Base-by-base conservation (phyloP, 1,284 basidiomycete species). In the Boletus semigastroideus region DNA sequence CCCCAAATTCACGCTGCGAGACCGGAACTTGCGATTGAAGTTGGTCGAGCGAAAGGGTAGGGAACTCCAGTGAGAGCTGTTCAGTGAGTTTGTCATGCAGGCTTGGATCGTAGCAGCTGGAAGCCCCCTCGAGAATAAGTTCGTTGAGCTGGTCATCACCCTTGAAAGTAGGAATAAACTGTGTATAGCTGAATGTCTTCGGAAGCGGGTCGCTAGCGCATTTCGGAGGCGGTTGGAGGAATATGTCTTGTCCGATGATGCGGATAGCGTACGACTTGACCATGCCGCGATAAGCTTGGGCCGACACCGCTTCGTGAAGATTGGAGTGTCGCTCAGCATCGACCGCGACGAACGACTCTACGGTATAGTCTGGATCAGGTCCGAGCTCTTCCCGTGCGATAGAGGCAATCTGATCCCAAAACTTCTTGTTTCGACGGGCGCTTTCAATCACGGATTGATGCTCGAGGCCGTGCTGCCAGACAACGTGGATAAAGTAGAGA, bases 391-490 rank as follows among this genome's bases (percentile, higher is more conserved):
- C 76, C 46, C 76, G 77, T 7, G 83, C 76, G 36, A 93, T 77
- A 16, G 74, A 74, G 1, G 78, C 77, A 10, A 94, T 68, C 27
- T 77, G 74, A 10, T 77, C 72, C 86, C 90, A 93, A 55, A 93
- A 83, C 17, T 70, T 72, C 0, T 73, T 60, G 55, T 87, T 78
- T 16, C 74, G 68, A 17, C 86, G 80, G 7, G 85, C 70, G 2
- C 75, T 61, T 22, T 83, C 78, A 42, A 94, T 74, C 0, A 78
- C 73, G 0, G 74, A 60, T 51, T 80, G 83, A 65, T 93, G 90
- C 61, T 94, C 91, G 46, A 87, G 74, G 8, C 83, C 87, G 61
- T 92, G 91, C 59, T 86, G 81, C 90, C 91, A 95, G 1, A 92
- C 86, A 10, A 86, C 78, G 56, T 89, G 83, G 52, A 95, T 72